phyloP scores from a whole-genome alignment of 305 asterid genomes.

The Ilex paraguariensis region DNA sequence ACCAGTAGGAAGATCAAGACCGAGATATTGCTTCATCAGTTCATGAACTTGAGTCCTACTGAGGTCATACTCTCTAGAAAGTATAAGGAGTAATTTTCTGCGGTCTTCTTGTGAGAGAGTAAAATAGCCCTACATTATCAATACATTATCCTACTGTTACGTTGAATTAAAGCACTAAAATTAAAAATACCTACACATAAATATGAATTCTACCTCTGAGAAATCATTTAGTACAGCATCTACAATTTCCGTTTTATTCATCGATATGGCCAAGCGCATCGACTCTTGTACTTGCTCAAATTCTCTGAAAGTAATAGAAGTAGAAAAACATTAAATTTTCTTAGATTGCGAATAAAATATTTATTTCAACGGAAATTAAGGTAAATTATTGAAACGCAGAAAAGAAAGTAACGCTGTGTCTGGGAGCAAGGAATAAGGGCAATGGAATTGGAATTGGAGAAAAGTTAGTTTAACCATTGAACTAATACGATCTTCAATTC shows the following conservation, averaged over 20 bases:
- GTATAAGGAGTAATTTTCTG: slow-evolving; percentile 46
- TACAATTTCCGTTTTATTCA: slow-evolving; percentile 67
- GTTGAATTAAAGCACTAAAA: not conserved
- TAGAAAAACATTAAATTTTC: too few species aligned
- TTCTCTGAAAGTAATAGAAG: slow-evolving; percentile 35
- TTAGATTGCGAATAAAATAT: too few species aligned
- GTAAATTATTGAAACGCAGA: too few species aligned
- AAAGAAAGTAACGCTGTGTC: too few species aligned
- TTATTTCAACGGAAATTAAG: too few species aligned
- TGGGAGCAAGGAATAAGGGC: too few species aligned
- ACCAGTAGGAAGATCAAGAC: slow-evolving; percentile 77
- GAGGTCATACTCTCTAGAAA: slow-evolving; percentile 77
- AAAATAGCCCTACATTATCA: slow-evolving; percentile 64
- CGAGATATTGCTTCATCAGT: slow-evolving; percentile 81
- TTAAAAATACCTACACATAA: not conserved
- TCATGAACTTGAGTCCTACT: slow-evolving; percentile 67
- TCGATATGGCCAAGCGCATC: slow-evolving; percentile 72
- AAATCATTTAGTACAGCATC: slow-evolving; percentile 76
- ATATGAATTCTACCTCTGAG: slow-evolving; percentile 48
- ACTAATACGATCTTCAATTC: too few species aligned
- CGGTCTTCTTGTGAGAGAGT: slow-evolving; percentile 58
- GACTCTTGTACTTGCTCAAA: slow-evolving; percentile 50
- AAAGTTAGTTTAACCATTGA: too few species aligned
- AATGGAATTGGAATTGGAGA: too few species aligned
- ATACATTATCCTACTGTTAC: slow-evolving; percentile 5